Evolutionary conservation across 345 rosid genomes (phyloP).

Genomic region (Camelina sativa): DNA sequence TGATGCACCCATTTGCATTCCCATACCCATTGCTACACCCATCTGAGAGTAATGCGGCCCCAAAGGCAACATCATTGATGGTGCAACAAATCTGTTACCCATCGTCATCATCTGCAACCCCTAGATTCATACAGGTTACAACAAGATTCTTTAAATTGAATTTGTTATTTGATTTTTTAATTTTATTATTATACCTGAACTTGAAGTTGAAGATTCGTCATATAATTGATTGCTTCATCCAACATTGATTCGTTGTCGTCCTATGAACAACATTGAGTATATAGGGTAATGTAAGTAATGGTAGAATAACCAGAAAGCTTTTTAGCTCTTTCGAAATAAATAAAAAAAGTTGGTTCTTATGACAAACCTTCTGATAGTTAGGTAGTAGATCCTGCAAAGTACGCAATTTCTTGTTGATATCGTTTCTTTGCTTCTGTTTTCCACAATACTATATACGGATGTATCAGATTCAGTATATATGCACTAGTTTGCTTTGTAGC

Average conservation of each 20-base stretch:
- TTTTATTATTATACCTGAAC: slow-evolving; percentile 57
- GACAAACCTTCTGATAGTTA: slow-evolving; percentile 60
- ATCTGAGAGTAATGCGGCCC: slow-evolving; percentile 37
- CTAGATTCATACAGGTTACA: slow-evolving; percentile 29
- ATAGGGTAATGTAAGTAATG: not conserved
- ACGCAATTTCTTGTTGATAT: slow-evolving; percentile 74
- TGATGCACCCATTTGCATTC: slow-evolving; percentile 37
- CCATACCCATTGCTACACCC: slow-evolving; percentile 33
- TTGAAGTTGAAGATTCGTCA: slow-evolving; percentile 70
- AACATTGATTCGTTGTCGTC: slow-evolving; percentile 65
- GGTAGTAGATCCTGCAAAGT: slow-evolving; percentile 72
- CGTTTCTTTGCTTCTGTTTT: slow-evolving; percentile 58
- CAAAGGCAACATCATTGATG: slow-evolving; percentile 39
- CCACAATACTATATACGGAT: not conserved
- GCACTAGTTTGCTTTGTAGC: not conserved
- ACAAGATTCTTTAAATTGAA: not conserved
- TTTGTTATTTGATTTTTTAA: not conserved
- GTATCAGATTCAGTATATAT: slow-evolving; percentile 23
- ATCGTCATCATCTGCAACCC: slow-evolving; percentile 51
- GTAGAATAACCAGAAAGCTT: not conserved
- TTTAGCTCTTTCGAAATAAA: not conserved
- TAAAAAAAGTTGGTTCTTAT: not conserved
- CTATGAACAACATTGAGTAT: slow-evolving; percentile 36
- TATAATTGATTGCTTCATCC: slow-evolving; percentile 71
- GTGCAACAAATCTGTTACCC: slow-evolving; percentile 50